phyloP scores from a whole-genome alignment of 2,329 filamentous ascomycete species.

The Neofusicoccum umdonicola region DNA sequence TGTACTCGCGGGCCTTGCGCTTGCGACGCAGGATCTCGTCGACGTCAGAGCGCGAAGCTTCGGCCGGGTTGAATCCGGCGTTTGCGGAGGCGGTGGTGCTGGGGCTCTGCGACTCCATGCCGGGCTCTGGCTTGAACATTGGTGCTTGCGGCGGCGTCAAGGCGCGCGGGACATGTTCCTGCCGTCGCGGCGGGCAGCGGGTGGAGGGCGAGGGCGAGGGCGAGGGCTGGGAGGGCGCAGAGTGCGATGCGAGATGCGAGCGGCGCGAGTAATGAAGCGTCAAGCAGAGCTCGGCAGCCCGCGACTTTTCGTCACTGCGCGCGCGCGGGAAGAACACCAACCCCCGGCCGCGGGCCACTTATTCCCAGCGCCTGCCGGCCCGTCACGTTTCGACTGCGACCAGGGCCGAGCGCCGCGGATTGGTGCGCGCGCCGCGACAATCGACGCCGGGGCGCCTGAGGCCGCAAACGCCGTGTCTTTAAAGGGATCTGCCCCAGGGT shows the following conservation, averaged over 20 bases:
- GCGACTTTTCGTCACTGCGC: conserved; percentile 8
- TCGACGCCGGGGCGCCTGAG: conserved; percentile 13
- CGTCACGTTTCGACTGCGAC: neutral
- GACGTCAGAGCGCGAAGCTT: conserved; percentile 45
- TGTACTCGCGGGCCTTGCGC: conserved; percentile 52
- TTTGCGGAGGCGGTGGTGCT: conserved; percentile 2
- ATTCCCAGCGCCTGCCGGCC: neutral
- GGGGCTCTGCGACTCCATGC: conserved; percentile 18
- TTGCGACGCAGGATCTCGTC: conserved; percentile 51
- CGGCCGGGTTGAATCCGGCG: conserved; percentile 17
- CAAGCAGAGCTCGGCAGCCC: neutral
- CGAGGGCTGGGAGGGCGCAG: neutral
- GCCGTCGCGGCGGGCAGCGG: neutral
- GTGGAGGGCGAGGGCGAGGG: neutral
- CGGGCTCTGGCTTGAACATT: conserved; percentile 11
- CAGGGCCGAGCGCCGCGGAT: conserved; percentile 1
- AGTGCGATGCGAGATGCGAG: neutral
- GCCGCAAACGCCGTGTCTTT: neutral
- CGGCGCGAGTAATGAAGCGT: conserved; percentile 1
- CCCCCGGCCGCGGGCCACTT: conserved; percentile 2
- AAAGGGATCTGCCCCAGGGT: conserved; percentile 9
- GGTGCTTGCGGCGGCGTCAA: neutral
- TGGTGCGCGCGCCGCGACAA: conserved; percentile 1
- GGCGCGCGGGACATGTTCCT: conserved; percentile 8
- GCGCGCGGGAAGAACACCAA: conserved; percentile 6